phyloP scores from a whole-genome alignment of 2,329 filamentous ascomycete species.

The Trichoderma endophyticum region DNA sequence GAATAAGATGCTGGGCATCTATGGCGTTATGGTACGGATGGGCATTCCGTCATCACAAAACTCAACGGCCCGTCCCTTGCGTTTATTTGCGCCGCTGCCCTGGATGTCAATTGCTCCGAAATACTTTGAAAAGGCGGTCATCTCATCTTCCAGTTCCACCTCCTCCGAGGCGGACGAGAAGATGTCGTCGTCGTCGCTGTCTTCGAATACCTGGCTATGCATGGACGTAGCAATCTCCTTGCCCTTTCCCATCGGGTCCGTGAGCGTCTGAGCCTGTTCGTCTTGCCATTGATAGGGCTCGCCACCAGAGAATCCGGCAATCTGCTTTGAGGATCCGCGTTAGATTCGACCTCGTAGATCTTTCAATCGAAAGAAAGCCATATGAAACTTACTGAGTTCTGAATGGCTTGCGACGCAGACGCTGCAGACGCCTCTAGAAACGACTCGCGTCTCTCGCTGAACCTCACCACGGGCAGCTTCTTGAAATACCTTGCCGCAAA shows the following conservation, averaged over 20 bases:
- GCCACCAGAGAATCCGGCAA: not conserved
- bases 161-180: not conserved
- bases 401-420: not conserved
- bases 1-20: not conserved
- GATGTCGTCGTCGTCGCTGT: constrained; percentile 7
- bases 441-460: not conserved
- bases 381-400: not conserved
- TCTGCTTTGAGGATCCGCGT: not conserved
- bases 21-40: not conserved
- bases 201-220: constrained; percentile 8
- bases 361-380: not conserved
- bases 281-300: not conserved
- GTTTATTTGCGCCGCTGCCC: not conserved
- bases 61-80: not conserved
- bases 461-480: constrained; percentile 10
- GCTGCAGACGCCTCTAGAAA: not conserved
- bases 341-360: not conserved
- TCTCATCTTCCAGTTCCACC: not conserved
- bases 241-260: not conserved
- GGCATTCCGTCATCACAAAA: constrained; percentile 14
- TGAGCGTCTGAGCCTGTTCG: not conserved
- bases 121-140: not conserved
- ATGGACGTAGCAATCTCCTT: not conserved
- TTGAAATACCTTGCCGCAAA: constrained; percentile 15
- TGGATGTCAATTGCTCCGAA: constrained; percentile 1